Evolutionary conservation across 306 rosid genomes (phyloP).

Genomic region (Pyrus betulifolia): DNA sequence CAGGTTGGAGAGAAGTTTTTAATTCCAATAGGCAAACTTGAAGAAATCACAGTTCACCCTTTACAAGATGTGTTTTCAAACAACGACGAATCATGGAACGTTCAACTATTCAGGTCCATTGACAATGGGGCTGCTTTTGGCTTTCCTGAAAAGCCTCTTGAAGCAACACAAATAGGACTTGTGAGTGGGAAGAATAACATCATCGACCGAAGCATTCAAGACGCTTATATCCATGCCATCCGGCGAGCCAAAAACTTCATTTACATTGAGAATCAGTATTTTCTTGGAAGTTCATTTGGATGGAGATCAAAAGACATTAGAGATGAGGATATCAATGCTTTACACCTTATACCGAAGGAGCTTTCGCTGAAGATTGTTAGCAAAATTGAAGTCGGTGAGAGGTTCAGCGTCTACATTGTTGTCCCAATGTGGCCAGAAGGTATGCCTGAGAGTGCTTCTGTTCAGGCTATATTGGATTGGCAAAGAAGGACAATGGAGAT

Average conservation of each 20-base stretch:
- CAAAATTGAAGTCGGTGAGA: conserved; percentile 73
- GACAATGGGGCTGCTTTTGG: conserved; percentile 72
- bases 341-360: conserved; percentile 81
- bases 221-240: conserved; percentile 75
- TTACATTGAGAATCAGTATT: conserved; percentile 87
- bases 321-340: conserved; percentile 59
- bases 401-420: conserved; percentile 63
- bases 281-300: conserved; percentile 78
- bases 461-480: conserved; percentile 85
- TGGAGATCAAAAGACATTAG: conserved; percentile 49
- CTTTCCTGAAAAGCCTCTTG: conserved; percentile 44
- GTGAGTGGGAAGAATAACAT: conserved; percentile 66
- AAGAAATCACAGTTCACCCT: conserved; percentile 23
- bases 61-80: background rate
- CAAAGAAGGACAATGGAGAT: conserved; percentile 76
- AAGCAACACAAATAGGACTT: conserved; percentile 43
- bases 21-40: conserved; percentile 23
- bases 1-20: conserved; percentile 39
- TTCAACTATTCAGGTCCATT: conserved; percentile 75
- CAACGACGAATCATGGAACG: conserved; percentile 53
- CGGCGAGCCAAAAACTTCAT: conserved; percentile 71
- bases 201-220: conserved; percentile 71
- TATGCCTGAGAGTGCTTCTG: conserved; percentile 68
- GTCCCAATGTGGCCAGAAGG: conserved; percentile 98
- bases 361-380: conserved; percentile 70